A percentile compares a stretch with the other conserved stretches of the same genome.
Evolutionary conservation across 208 protist species (phyloP).

Genomic region (Jaenimonas drosophilae): DNA sequence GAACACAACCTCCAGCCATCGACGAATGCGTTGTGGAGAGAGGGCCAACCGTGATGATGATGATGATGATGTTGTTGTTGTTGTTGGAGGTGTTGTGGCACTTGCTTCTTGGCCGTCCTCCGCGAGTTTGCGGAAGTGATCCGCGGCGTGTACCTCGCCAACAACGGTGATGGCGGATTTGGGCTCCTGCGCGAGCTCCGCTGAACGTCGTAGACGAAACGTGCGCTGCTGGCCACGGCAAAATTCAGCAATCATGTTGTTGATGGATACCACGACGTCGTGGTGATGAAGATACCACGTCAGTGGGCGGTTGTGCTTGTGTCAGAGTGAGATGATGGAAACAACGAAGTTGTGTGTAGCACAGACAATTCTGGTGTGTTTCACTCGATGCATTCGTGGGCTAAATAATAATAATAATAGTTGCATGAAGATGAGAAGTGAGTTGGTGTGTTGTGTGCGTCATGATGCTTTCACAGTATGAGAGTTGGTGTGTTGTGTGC

Average conservation of each 20-base stretch:
- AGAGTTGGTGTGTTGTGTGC: too few species aligned
- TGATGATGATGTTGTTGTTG: neutral
- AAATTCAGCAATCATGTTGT: slow-evolving; percentile 3
- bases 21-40: too few species aligned
- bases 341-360: too few species aligned
- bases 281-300: slow-evolving; percentile 1
- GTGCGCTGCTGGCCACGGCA: neutral
- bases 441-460: too few species aligned
- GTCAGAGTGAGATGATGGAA: neutral
- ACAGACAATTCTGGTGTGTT: too few species aligned
- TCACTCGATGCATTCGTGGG: too few species aligned
- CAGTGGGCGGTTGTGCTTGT: neutral
- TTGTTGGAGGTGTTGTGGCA: neutral
- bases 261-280: neutral
- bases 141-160: neutral
- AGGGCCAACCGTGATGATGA: neutral
- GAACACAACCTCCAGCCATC: slow-evolving; percentile 11
- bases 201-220: neutral
- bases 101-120: neutral
- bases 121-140: neutral
- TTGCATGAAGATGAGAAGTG: too few species aligned
- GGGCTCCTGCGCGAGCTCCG: too few species aligned
- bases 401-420: too few species aligned
- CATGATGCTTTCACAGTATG: too few species aligned
- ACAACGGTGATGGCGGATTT: too few species aligned